Evolutionary conservation across 495 filamentous ascomycete genomes (phyloP), one percentile per base, ranked within the genome.

Genomic region (Cairneyella variabilis): DNA sequence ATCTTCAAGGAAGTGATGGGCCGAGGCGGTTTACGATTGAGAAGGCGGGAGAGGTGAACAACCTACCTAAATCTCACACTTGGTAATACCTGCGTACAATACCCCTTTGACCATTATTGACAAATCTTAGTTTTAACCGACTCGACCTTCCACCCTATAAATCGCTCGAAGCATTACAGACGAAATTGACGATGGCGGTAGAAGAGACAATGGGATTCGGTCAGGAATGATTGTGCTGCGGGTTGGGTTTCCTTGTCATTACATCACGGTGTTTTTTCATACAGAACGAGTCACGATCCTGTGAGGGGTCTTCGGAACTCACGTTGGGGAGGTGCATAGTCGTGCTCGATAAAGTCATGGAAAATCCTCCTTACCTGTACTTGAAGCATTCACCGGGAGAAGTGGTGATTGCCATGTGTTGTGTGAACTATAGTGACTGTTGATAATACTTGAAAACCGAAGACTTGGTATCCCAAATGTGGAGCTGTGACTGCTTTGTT

Each of bases 201-300:
- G 93, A 99, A 74, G 93, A 99, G 75, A 99, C 93, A 9, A 88
- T 99, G 76, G 93, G 93, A 53, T 99, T 99, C 68, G 93, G 93
- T 46, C 95, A 99, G 73, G 93, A 99, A 75, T 98, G 83, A 63
- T 56, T 62, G 22, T 22, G 20, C 51, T 48, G 38, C 18, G 30
- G 28, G 14, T 25, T 21, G 3, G 28, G 17, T 44, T 45, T 54
- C 37, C 27, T 18, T 50, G 46, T 54, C 32, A 20, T 43, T 57
- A 14, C 43, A 53, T 48, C 51, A 53, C 39, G 51, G 48, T 62
- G 51, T 52, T 49, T 51, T 52, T 54, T 45, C 36, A 53, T 36
- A 40, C 47, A 57, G 41, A 51, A 46, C 20, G 4, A 34, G 23
- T 51, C 38, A 26, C 21, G 50, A 22, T 10, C 36, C 26, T 32